Conservation (phyloP, 75 land plant genomes). For the Cunninghamia lanceolata region DNA sequence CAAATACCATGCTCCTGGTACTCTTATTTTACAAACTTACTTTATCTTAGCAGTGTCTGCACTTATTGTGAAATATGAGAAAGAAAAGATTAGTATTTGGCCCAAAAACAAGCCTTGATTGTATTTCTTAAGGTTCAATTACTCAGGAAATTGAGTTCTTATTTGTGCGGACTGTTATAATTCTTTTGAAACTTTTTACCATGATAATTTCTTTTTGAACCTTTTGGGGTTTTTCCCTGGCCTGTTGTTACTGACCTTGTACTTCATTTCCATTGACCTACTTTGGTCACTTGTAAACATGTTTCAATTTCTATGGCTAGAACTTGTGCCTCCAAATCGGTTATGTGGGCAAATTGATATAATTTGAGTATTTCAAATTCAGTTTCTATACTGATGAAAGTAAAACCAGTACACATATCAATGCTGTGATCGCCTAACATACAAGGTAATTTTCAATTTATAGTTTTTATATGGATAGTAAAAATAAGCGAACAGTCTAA, state of each 20-base stretch:
- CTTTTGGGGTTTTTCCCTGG: background rate
- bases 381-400: background rate
- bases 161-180: background rate
- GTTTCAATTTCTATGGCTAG: too few species aligned
- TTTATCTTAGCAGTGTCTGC: constrained; percentile 64
- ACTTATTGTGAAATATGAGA: constrained; percentile 71
- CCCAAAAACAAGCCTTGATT: constrained; percentile 25
- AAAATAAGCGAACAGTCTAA: background rate
- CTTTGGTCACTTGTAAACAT: background rate
- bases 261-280: background rate
- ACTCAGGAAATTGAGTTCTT: background rate
- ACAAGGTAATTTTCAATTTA: background rate
- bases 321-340: too few species aligned
- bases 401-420: background rate
- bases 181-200: background rate
- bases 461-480: background rate
- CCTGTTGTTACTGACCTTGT: background rate
- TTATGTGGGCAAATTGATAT: too few species aligned
- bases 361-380: too few species aligned
- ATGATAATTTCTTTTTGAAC: too few species aligned
- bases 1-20: constrained; percentile 57
- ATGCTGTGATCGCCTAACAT: background rate
- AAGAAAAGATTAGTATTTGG: constrained; percentile 86
- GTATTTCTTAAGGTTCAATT: background rate
- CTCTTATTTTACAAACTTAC: constrained; percentile 64